Conservation (phyloP, 2,329 filamentous ascomycete genomes). For the Amauroascus verrucosus region DNA sequence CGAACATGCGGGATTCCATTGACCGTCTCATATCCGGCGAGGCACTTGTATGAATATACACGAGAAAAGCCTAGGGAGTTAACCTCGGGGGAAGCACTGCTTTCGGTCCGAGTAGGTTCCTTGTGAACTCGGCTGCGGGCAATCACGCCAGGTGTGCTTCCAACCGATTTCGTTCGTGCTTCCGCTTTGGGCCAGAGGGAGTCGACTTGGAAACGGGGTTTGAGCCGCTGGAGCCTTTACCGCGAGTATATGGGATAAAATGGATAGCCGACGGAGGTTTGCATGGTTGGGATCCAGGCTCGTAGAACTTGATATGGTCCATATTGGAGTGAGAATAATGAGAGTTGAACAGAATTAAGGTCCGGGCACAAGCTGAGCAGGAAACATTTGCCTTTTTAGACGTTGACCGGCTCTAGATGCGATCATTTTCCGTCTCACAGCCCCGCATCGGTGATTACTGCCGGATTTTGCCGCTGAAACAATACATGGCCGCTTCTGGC, state of each 20-base stretch:
- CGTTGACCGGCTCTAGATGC: neutral
- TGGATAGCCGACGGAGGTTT: constrained; percentile 1
- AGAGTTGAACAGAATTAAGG: neutral
- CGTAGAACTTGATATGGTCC: constrained; percentile 5
- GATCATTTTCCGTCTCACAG: neutral
- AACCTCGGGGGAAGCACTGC: constrained; percentile 6
- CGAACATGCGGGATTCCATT: constrained; percentile 5
- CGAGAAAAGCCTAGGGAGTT: constrained; percentile 2
- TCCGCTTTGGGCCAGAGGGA: neutral
- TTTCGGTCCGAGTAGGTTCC: constrained; percentile 5
- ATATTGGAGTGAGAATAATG: neutral
- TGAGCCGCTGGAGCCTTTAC: neutral
- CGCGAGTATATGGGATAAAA: constrained; percentile 4
- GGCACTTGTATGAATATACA: constrained; percentile 3
- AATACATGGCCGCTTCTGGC: neutral
- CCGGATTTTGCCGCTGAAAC: constrained; percentile 3
- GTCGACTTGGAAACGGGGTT: constrained; percentile 1
- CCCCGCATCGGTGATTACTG: neutral
- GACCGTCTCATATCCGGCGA: neutral
- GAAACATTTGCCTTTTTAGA: constrained; percentile 6
- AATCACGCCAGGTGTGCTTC: neutral
- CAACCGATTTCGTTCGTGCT: neutral
- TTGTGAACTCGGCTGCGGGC: constrained; percentile 1
- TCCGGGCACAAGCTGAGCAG: constrained; percentile 4
- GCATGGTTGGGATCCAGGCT: neutral